Base-by-base conservation (phyloP, 805 yeast genomes). In the Zygosaccharomyces bisporus region DNA sequence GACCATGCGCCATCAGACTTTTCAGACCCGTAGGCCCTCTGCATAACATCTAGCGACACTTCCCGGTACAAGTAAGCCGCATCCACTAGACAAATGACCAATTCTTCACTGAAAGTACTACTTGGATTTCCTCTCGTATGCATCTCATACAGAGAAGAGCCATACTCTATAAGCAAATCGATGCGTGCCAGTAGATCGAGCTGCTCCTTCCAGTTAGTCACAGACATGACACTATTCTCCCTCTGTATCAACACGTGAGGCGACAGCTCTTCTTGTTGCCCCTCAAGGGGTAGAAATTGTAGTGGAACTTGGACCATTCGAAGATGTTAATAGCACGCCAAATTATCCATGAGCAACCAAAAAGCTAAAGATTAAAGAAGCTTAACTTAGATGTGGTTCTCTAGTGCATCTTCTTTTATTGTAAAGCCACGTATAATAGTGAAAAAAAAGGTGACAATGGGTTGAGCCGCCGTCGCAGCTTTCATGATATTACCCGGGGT, bases 11-110 rank as follows among this genome's bases (percentile, higher is more conserved):
- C 30, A 23, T 49, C 58, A 5, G 53, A 51, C 20, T 40, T 24
- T 6, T 53, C 44, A 4, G 52, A 47, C 4, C 44, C 49, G 38
- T 60, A 62, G 6, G 68, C 65, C n/a, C 45, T 50, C 34, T 54
- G 49, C 47, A 60, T 42, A 19, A 53, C 45, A n/a, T 55, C 53
- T n/a, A 56, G 36, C 0, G 61, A 45, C 10, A 59, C 31, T 4
- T 52, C 51, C 32, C 50, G 52, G 39, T 54, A 56, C 27, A 43
- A 49, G 27, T 31, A 47, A 6, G 63, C 52, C 20, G 51, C 49
- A 35, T 63, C 50, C 6, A 60, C 39, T 6, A 58, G 20, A 9
- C 44, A 41, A 4, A 41, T 39, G 10, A 34, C 32, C 17, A 46
- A 25, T n/a, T 46, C 52, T 9, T 23, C 16, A 19, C 23, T 23